A percentile compares a stretch with the other conserved stretches of the same genome.
Conservation (phyloP, 2,329 filamentous ascomycete genomes). For the Pseudogymnoascus sp. region DNA sequence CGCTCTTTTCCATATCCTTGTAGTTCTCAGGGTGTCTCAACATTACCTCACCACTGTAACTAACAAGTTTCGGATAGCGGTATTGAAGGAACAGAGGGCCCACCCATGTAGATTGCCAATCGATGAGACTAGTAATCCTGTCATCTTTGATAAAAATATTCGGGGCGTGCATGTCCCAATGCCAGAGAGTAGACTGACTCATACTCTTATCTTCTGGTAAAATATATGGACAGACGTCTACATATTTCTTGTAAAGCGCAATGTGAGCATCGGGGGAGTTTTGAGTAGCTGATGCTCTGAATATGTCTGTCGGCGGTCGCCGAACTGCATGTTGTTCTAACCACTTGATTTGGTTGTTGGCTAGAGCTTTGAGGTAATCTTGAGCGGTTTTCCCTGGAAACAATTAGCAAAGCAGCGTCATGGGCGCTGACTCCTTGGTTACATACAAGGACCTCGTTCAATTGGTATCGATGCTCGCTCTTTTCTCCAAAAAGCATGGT, state of each 20-base stretch:
- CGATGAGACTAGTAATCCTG: conserved; percentile 32
- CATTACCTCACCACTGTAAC: conserved; percentile 25
- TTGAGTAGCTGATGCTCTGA: conserved; percentile 22
- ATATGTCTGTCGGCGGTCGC: conserved; percentile 19
- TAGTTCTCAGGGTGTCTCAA: conserved; percentile 23
- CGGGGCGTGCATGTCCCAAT: conserved; percentile 30
- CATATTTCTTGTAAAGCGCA: conserved; percentile 27
- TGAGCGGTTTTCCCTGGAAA: conserved; percentile 27
- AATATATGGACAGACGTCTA: conserved; percentile 26
- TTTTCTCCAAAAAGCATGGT: conserved; percentile 29
- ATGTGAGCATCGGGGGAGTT: conserved; percentile 27
- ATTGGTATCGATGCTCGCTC: conserved; percentile 28
- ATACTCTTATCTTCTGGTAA: conserved; percentile 22
- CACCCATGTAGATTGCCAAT: conserved; percentile 49
- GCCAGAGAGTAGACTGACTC: conserved; percentile 29
- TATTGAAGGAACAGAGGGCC: conserved; percentile 26
- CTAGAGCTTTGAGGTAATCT: conserved; percentile 28
- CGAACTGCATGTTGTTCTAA: conserved; percentile 25
- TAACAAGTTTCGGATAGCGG: conserved; percentile 23
- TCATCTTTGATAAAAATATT: conserved; percentile 33
- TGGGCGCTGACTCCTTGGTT: conserved; percentile 7
- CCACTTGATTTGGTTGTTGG: conserved; percentile 29
- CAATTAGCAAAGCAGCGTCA: neutral
- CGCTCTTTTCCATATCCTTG: conserved; percentile 20
- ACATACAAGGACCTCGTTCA: conserved; percentile 34